phyloP scores from a whole-genome alignment of 108 stramenopile species.

The Fragilaria crotonensis region DNA sequence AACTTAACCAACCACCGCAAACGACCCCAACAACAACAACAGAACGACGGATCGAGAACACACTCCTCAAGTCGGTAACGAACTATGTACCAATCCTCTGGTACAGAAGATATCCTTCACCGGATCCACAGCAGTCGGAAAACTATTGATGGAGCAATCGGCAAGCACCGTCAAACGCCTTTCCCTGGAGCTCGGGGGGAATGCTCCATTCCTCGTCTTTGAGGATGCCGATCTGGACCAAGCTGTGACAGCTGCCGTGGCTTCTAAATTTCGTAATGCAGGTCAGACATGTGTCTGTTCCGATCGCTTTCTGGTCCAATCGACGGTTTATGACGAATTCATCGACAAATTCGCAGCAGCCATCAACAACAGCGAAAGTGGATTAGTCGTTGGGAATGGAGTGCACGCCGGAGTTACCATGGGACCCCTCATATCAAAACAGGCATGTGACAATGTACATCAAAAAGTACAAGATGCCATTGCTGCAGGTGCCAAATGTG shows the following conservation, averaged over 20 bases:
- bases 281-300: conserved; percentile 94
- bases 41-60: conserved; percentile 40
- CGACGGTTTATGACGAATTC: conserved; percentile 70
- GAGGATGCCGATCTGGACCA: conserved; percentile 79
- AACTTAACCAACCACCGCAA: too few species aligned
- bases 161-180: conserved; percentile 75
- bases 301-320: conserved; percentile 86
- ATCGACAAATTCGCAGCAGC: conserved; percentile 29
- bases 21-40: too few species aligned
- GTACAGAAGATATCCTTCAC: conserved; percentile 91
- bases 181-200: conserved; percentile 84
- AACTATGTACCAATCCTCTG: conserved; percentile 55
- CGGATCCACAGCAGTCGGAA: conserved; percentile 87
- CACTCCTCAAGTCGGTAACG: conserved; percentile 53
- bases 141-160: conserved; percentile 54
- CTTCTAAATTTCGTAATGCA: conserved; percentile 85
- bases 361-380: conserved; percentile 28
- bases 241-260: conserved; percentile 73
- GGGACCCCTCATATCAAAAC: conserved; percentile 78
- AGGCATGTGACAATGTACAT: conserved; percentile 44
- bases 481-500: conserved; percentile 58
- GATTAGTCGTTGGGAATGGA: conserved; percentile 57
- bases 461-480: conserved; percentile 71
- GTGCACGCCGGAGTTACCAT: conserved; percentile 44
- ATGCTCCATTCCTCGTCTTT: conserved; percentile 92